Evolutionary conservation across 345 rosid species (phyloP).

Genomic region (Euphorbia lathyris): DNA sequence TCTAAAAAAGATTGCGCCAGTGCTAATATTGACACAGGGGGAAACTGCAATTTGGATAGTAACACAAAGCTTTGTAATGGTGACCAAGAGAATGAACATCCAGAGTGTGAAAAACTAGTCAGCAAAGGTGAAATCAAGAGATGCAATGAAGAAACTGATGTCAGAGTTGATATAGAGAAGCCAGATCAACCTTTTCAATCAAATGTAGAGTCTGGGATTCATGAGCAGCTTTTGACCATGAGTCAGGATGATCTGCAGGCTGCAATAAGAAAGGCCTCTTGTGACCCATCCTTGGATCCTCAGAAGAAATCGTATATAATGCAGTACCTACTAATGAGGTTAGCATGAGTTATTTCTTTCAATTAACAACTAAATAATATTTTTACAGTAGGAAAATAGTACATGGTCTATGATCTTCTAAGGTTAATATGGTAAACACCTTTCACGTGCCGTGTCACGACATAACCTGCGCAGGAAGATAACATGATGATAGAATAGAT

Average conservation of each 20-base stretch:
- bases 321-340: constrained; percentile 78
- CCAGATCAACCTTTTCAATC: constrained; percentile 26
- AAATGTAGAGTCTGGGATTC: constrained; percentile 29
- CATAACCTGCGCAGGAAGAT: not conserved
- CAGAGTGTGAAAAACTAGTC: constrained; percentile 30
- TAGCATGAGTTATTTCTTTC: constrained; percentile 15
- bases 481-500: not conserved
- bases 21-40: constrained; percentile 23
- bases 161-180: constrained; percentile 10
- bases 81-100: constrained; percentile 21
- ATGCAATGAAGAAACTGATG: constrained; percentile 21
- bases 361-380: not conserved
- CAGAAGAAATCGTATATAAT: constrained; percentile 54
- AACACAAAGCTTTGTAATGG: constrained; percentile 22
- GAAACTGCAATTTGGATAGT: constrained; percentile 14
- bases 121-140: constrained; percentile 23
- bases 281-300: constrained; percentile 61
- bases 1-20: constrained; percentile 14
- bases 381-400: not conserved
- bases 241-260: constrained; percentile 67
- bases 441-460: not conserved
- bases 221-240: constrained; percentile 35
- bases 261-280: constrained; percentile 62
- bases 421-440: not conserved
- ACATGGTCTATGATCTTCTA: not conserved